Conservation (phyloP, 768 basidiomycete genomes). For the Pulveroboletus frians region DNA sequence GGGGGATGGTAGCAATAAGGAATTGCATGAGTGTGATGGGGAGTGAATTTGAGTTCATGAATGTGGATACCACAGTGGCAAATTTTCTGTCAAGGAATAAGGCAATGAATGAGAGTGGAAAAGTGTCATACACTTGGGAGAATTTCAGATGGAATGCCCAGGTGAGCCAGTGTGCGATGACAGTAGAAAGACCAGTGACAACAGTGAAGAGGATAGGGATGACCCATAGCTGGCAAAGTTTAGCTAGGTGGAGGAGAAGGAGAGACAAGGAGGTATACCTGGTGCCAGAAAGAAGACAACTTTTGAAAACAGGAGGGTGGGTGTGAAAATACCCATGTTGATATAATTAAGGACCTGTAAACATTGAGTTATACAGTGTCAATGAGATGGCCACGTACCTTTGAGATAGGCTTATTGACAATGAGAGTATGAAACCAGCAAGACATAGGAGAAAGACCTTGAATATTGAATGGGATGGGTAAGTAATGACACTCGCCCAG, state of each 20-base stretch:
- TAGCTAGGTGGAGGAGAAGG: constrained; percentile 38
- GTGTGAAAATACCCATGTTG: constrained; percentile 87
- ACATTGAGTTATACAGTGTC: not conserved
- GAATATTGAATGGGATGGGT: constrained; percentile 61
- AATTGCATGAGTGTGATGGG: constrained; percentile 94
- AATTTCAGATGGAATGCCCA: constrained; percentile 59
- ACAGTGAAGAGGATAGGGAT: constrained; percentile 82
- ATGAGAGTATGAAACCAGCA: constrained; percentile 77
- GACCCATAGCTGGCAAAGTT: constrained; percentile 77
- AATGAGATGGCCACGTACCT: constrained; percentile 40
- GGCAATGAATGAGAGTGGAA: not conserved
- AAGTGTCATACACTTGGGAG: constrained; percentile 63
- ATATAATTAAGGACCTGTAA: constrained; percentile 68
- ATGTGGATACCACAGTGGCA: constrained; percentile 77
- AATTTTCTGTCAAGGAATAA: constrained; percentile 48
- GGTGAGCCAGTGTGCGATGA: constrained; percentile 59
- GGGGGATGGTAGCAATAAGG: constrained; percentile 76
- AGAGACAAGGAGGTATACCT: constrained; percentile 35
- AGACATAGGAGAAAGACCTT: constrained; percentile 85
- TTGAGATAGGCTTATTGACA: constrained; percentile 86
- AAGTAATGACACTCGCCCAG: too few relatives aligned
- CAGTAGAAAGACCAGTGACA: constrained; percentile 68
- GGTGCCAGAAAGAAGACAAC: constrained; percentile 90
- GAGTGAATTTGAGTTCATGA: constrained; percentile 93
- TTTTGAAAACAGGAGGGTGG: constrained; percentile 86